Evolutionary conservation across 208 protist species (phyloP), one percentile per base, ranked within the genome.

Genomic region (Balamuthia mandrillaris): DNA sequence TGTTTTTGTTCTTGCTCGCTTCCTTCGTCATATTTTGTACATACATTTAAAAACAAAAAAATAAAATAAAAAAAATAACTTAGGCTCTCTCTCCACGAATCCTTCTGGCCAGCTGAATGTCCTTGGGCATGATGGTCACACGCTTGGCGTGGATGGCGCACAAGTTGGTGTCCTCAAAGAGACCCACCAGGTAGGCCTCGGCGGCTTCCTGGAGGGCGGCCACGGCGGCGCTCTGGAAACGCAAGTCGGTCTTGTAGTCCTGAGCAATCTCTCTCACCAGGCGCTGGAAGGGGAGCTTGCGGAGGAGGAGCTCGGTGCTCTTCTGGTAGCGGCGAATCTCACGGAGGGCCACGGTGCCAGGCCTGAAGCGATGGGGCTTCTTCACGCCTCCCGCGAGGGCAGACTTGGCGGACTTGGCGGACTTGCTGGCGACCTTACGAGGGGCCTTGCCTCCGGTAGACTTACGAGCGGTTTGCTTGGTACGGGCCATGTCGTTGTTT

Each of bases 321-420:
- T 97, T 98, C 93, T 99, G 98, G 93, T 99, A 99, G 49, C 95
- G 93, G 83, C 97, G 95, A 83, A 99, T 98, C 91, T 99, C 98
- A 75, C 98, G 95, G 52, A 99, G 95, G 21, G 98, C 98, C 24
- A 99, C 97, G 27, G 98, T 99, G 66, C 98, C 98, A 31, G 98
- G 98, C 84, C 97, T 94, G 97, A 97, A 99, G 86, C 98, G 93
- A 87, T 98, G 97, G 27, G 95, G 93, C 86, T 98, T 97, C 94
- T 99, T 98, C 21, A 97, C 84, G 39, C 96, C 96, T 58, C 90
- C 87, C 49, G 92, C 90, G 82, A 92, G 89, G 44, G 94, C 93
- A 60, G 92, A 95, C 95, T 98, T 98, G 27, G 94, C 90, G 39
- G 94, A 95, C 84, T 95, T 93, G 49, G 97, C 97, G 77, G 97